Evolutionary conservation across 73 alveolate genomes (phyloP).

Genomic region (Paramecium primaurelia): DNA sequence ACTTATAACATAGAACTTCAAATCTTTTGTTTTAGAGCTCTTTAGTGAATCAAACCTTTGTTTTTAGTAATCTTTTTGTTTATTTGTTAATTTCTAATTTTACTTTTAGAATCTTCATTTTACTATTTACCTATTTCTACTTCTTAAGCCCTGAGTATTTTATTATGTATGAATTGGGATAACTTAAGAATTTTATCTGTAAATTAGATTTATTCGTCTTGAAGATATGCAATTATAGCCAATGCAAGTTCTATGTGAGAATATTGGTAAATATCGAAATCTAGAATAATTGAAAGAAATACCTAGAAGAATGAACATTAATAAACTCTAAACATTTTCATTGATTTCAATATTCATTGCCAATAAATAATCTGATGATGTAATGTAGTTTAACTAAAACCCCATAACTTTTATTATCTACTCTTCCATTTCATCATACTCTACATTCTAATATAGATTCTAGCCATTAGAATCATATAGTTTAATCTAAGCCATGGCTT

Average conservation of each 20-base stretch:
- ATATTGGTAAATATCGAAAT: not conserved
- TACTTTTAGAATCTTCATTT: not conserved
- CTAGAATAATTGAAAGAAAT: not conserved
- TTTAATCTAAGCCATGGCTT: not conserved
- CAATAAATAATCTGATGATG: not conserved
- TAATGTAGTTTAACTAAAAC: not conserved
- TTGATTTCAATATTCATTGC: not conserved
- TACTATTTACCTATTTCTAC: not conserved
- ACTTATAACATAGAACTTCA: not conserved
- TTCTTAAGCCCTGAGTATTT: not conserved
- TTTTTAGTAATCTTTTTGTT: not conserved
- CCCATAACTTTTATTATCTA: not conserved
- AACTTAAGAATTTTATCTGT: not conserved
- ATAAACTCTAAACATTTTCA: not conserved
- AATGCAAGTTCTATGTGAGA: not conserved
- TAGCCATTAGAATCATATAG: not conserved
- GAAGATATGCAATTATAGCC: not conserved
- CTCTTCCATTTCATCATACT: slow-evolving; percentile 5
- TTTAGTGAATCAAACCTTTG: not conserved
- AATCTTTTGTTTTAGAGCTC: not conserved
- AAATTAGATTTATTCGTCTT: not conserved
- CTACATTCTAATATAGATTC: not conserved
- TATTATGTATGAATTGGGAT: not conserved
- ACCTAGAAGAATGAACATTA: not conserved
- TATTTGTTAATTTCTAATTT: not conserved